Evolutionary conservation across 139 green algal species (phyloP).

Genomic region (Axilococcus clingmanii): DNA sequence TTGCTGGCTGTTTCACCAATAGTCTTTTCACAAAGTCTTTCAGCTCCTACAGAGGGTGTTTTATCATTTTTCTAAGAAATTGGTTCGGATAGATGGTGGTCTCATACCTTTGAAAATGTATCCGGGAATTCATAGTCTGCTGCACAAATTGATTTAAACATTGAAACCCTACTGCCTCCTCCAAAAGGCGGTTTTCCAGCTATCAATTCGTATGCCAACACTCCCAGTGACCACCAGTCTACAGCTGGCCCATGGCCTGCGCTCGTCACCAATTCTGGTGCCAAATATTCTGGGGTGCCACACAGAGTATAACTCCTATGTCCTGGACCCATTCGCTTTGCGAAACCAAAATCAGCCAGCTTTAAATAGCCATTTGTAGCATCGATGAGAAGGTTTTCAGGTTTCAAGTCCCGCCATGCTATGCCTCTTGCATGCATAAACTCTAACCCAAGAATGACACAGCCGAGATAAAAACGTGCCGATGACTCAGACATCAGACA

Average conservation of each 20-base stretch:
- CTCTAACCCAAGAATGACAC: conserved; percentile 70
- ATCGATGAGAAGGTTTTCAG: conserved; percentile 56
- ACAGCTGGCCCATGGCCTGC: conserved; percentile 64
- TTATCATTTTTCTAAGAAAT: not conserved
- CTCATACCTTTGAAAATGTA: conserved; percentile 50
- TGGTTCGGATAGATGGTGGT: not conserved
- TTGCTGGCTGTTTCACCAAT: conserved; percentile 55
- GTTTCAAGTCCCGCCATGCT: conserved; percentile 69
- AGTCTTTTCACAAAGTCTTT: conserved; percentile 65
- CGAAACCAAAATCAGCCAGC: conserved; percentile 87
- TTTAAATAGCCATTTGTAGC: conserved; percentile 54
- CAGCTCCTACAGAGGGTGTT: conserved; percentile 22
- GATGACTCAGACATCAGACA: conserved; percentile 55
- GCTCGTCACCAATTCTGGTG: conserved; percentile 80
- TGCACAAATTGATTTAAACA: conserved; percentile 77
- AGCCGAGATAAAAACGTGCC: conserved; percentile 79
- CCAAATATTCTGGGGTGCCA: conserved; percentile 93
- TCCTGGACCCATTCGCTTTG: conserved; percentile 62
- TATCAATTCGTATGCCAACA: conserved; percentile 87
- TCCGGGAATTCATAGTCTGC: conserved; percentile 46
- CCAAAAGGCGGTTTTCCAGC: conserved; percentile 79
- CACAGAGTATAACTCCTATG: conserved; percentile 85
- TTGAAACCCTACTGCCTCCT: conserved; percentile 66
- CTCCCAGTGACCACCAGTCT: conserved; percentile 90
- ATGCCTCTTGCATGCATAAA: conserved; percentile 72